Evolutionary conservation across 176 grass and related monocot species (phyloP), one percentile per base, ranked within the genome.

Genomic region (Oryza glaberrima): DNA sequence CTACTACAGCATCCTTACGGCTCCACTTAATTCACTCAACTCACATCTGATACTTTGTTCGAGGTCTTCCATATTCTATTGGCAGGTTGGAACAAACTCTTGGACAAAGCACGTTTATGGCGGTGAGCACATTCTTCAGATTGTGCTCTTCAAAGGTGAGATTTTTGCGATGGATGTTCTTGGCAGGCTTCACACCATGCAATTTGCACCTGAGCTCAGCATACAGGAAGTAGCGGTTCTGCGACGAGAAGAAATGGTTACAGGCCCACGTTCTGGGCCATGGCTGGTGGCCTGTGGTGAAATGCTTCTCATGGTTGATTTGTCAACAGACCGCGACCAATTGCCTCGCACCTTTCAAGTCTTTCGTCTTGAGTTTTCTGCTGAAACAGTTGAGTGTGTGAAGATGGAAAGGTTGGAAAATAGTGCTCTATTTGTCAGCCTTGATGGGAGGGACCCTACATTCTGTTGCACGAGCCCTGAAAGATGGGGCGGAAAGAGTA

Each of bases 401-500:
- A 83, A 85, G 40, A 76, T 88, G 66, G 46, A 84, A 3, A 78
- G 73, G 48, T 41, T 94, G 85, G 87, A 81, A 67, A 76, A 92
- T 15, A 61, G 35, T 25, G 85, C 88, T 56, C 30, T 94, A 40
- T 94, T 97, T 70, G 6, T 94, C 45, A 68, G 60, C 41, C 1
- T 19, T 17, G 65, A 77, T 47, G 47, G 64, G 58, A 81, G 44
- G 11, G 75, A 49, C 60, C 46, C 89, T 16, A 87, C 77, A 69
- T 82, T 86, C 76, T 85, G 73, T 44, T 92, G 92, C 70, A 74
- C 14, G 38, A 47, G 26, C 32, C 90, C 92, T 0, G 49, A 83
- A 38, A 86, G 81, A 72, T 97, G 94, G 94, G 94, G 94, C 77
- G 94, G 90, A 41, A 76, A 86, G 79, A 69, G 48, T 56, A 94